These are phyloP conservation scores for Phytophthora crassamura DNA, from an alignment of 352 stramenopile genomes.

Conservation along the genomic window DNA sequence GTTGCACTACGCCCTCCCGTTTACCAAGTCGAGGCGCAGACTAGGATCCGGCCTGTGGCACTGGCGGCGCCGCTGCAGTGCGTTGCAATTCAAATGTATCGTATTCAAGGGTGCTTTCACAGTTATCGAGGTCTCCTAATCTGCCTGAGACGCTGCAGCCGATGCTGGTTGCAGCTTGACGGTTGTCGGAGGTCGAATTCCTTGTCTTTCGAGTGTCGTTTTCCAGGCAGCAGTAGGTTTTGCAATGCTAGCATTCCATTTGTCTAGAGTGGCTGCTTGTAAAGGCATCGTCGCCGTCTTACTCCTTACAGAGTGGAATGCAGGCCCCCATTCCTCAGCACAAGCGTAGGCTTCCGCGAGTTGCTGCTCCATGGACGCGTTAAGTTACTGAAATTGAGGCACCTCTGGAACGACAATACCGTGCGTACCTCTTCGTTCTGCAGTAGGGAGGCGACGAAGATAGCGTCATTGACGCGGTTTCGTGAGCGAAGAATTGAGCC, in stretches of 20 bases:
- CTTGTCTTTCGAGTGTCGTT: conserved; percentile 36
- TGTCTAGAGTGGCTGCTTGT: conserved; percentile 27
- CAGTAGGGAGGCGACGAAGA: conserved; percentile 62
- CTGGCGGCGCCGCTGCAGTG: too few species aligned
- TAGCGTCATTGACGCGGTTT: conserved; percentile 46
- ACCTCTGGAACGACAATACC: not conserved
- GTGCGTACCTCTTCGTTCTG: conserved; percentile 48
- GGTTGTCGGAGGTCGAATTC: conserved; percentile 35
- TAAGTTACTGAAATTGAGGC: not conserved
- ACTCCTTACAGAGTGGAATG: conserved; percentile 32
- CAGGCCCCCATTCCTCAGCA: conserved; percentile 33
- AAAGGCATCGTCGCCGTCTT: conserved; percentile 9
- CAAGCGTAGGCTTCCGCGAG: conserved; percentile 34
- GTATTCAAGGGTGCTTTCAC: too few species aligned
- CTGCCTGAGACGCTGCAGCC: too few species aligned
- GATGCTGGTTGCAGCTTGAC: conserved; percentile 31
- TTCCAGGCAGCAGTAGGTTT: conserved; percentile 45
- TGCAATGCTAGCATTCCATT: conserved; percentile 41
- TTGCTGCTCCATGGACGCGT: conserved; percentile 17
- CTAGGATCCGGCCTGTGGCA: too few species aligned
- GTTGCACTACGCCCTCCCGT: too few species aligned
- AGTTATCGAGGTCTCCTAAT: too few species aligned
- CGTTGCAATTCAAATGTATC: too few species aligned
- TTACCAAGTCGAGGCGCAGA: too few species aligned
- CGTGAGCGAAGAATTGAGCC: conserved; percentile 24